Evolutionary conservation across 225 moss, liverwort and hornwort species (phyloP), one percentile per base, ranked within the genome.

Genomic region (Climacium dendroides): DNA sequence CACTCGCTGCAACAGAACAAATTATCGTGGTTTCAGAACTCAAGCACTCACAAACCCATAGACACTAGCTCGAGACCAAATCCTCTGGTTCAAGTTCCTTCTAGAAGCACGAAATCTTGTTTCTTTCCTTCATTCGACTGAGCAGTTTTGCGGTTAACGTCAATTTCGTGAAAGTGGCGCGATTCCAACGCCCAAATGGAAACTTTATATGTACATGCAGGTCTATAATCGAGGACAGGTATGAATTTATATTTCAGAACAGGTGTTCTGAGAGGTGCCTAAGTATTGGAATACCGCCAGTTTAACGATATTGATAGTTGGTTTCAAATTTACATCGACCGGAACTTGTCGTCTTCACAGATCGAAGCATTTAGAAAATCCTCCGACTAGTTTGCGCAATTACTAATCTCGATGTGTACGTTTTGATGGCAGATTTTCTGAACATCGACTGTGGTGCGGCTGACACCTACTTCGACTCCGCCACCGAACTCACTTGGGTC

Each of bases 371-470:
- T n/a, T 25, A 24, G 77, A 25, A 77, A n/a, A 55, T 6, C 10
- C 54, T 55, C 25, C 37, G 25, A 25, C 37, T 37, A 10, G 37
- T n/a, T 55, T 25, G 55, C 37, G 54, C 77, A 77, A 6, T 54
- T 15, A n/a, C n/a, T n/a, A 53, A 76, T 54, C 24, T 77, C 54
- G n/a, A 25, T 37, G 54, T 55, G 25, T n/a, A 15, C 15, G 41
- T 78, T 53, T 66, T 28, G 61, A 43, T 77, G 39, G 34, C 82
- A 88, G 90, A 35, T 54, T 88, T 63, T 85, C 30, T 91, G 63
- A 91, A 91, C 90, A 89, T 92, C 60, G 90, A 88, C 82, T 92
- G 90, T 19, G 92, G 92, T 59, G 90, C 87, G 43, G 78, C 18
- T 7, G 35, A 15, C 19, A 15, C 16, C 23, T 85, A 73, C 22